Percentiles rank a stretch among this genome's conserved stretches.
Conservation (phyloP, 2,329 filamentous ascomycete genomes). For the Dothistroma septosporum region DNA sequence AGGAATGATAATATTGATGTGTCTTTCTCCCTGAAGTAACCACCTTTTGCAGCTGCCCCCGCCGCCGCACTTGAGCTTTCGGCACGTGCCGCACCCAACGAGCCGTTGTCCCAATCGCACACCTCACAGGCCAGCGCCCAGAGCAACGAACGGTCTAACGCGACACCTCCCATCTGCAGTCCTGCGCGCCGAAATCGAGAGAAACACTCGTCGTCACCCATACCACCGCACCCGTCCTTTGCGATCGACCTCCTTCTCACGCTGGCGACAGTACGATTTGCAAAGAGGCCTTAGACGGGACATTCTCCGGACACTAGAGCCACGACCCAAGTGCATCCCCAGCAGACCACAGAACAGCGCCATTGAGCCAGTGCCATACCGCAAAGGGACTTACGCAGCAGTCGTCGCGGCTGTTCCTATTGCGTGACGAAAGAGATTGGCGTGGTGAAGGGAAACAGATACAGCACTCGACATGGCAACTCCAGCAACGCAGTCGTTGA, state of each 20-base stretch:
- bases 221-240: not conserved
- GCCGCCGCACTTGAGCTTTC: not conserved
- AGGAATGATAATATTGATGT: not conserved
- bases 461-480: conserved; percentile 56
- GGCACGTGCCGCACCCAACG: not conserved
- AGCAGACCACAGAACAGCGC: not conserved
- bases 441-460: not conserved
- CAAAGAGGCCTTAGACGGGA: not conserved
- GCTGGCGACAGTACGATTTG: not conserved
- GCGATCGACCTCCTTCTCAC: not conserved
- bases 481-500: conserved; percentile 82
- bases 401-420: not conserved
- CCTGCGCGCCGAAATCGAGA: not conserved
- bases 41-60: not conserved
- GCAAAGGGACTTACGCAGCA: not conserved
- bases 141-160: too few relatives aligned
- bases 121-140: too few relatives aligned
- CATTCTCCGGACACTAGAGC: not conserved
- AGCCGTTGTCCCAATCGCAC: not conserved
- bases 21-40: not conserved
- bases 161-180: too few relatives aligned
- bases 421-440: not conserved
- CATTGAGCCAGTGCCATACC: not conserved
- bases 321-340: not conserved
- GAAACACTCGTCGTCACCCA: not conserved